A percentile compares a stretch with the other conserved stretches of the same genome.
Conservation (phyloP, 345 rosid species). For the Draba incana region DNA sequence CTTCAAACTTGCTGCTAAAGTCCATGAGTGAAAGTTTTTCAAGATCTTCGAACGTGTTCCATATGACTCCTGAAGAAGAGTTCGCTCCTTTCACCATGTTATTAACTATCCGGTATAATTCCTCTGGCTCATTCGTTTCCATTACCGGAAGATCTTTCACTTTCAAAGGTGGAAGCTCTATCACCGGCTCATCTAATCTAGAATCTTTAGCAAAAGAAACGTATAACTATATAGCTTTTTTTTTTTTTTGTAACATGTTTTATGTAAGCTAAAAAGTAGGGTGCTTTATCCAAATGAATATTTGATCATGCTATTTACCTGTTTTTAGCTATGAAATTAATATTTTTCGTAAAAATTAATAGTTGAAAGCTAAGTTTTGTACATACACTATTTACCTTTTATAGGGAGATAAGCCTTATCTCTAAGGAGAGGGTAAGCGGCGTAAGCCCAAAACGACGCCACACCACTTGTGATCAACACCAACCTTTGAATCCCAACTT, state of each 20-base stretch:
- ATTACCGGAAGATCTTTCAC: slow-evolving; percentile 51
- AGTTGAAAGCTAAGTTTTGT: too few relatives aligned
- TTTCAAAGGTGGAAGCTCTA: slow-evolving; percentile 49
- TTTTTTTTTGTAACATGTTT: too few relatives aligned
- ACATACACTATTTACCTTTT: slow-evolving; percentile 35
- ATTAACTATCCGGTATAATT: neutral
- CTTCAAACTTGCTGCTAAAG: slow-evolving; percentile 26
- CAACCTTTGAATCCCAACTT: slow-evolving; percentile 46
- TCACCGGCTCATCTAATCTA: slow-evolving; percentile 43
- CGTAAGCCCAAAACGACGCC: slow-evolving; percentile 38
- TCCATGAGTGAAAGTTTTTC: slow-evolving; percentile 42
- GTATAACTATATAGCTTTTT: too few relatives aligned
- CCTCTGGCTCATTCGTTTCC: slow-evolving; percentile 32
- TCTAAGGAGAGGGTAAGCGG: slow-evolving; percentile 21
- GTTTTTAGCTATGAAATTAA: too few relatives aligned
- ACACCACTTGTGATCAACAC: slow-evolving; percentile 48
- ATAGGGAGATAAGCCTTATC: slow-evolving; percentile 40
- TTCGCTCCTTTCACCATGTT: slow-evolving; percentile 30
- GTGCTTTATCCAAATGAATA: neutral
- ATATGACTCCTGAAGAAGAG: slow-evolving; percentile 49
- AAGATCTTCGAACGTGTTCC: slow-evolving; percentile 53
- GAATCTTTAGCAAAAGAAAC: slow-evolving; percentile 40
- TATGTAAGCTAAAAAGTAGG: too few relatives aligned
- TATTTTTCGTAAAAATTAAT: too few relatives aligned
- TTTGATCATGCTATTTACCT: too few relatives aligned